phyloP scores from a whole-genome alignment of 2,329 filamentous ascomycete species.

The Keithomyces neogunnii region DNA sequence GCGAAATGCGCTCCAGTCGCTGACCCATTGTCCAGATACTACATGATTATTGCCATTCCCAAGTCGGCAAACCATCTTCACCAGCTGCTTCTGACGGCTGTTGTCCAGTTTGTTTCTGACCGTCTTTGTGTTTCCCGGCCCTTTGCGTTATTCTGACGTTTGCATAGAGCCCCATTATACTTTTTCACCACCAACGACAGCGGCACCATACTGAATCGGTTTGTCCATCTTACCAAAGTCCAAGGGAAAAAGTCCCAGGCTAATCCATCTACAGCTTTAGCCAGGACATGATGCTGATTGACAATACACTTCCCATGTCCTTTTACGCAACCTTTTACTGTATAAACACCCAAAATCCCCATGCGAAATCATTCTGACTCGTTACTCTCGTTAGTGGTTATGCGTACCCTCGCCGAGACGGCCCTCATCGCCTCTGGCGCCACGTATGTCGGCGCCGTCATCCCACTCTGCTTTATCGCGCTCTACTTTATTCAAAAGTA shows the following conservation, averaged over 20 bases:
- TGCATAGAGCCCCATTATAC: neutral
- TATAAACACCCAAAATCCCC: neutral
- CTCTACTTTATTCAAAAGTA: conserved; percentile 16
- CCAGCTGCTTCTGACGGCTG: no score
- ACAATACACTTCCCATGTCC: conserved; percentile 5
- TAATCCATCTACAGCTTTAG: conserved; percentile 4
- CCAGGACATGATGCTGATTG: conserved; percentile 9
- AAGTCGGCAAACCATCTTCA: no score
- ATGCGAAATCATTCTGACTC: neutral
- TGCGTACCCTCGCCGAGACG: neutral
- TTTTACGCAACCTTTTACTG: conserved; percentile 3
- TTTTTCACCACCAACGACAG: neutral
- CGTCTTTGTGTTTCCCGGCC: neutral
- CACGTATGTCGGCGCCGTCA: conserved; percentile 37
- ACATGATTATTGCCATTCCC: no score
- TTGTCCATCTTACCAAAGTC: no score
- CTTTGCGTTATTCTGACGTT: neutral
- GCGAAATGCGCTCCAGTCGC: no score
- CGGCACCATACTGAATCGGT: neutral
- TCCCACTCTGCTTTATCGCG: conserved; percentile 29
- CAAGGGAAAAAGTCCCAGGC: no score
- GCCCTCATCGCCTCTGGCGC: conserved; percentile 30
- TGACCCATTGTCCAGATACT: no score
- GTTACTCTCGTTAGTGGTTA: neutral
- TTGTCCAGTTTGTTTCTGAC: no score